Evolutionary conservation across 192 early-diverging fungal species (phyloP).

Genomic region (Oehlia diaphana): DNA sequence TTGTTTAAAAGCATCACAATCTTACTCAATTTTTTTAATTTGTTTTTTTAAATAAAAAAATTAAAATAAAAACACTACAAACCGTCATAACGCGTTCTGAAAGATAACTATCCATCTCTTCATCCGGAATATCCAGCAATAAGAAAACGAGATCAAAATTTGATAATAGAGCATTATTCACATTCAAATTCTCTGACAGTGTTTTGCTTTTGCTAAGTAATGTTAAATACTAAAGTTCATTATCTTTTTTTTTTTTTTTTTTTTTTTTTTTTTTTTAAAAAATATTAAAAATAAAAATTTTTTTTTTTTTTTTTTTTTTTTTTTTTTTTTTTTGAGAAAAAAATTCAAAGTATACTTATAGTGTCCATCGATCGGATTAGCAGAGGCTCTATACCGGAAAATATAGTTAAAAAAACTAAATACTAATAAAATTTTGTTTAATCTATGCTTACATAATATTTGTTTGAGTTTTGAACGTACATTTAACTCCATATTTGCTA

Average conservation of each 20-base stretch:
- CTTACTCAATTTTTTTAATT: background rate
- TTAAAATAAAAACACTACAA: slow-evolving; percentile 32
- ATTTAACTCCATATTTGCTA: slow-evolving; percentile 82
- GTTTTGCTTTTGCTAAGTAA: slow-evolving; percentile 74
- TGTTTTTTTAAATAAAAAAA: too few species aligned
- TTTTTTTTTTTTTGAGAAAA: background rate
- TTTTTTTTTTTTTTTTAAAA: background rate
- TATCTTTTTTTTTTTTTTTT: background rate
- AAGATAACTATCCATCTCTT: slow-evolving; percentile 76
- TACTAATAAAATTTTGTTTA: too few species aligned
- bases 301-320: background rate
- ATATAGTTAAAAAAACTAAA: too few species aligned
- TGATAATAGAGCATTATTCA: slow-evolving; percentile 72
- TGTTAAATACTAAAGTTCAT: background rate
- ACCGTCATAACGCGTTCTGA: slow-evolving; percentile 82
- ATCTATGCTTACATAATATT: background rate
- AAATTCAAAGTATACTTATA: slow-evolving; percentile 43
- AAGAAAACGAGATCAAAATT: slow-evolving; percentile 85
- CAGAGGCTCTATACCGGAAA: slow-evolving; percentile 57
- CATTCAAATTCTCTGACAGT: slow-evolving; percentile 79
- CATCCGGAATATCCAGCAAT: slow-evolving; percentile 75
- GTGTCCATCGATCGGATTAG: slow-evolving; percentile 83
- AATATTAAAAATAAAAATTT: too few species aligned
- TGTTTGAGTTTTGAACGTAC: background rate
- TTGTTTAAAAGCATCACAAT: too few species aligned